phyloP scores from a whole-genome alignment of 2,329 filamentous ascomycete species.

The Biscogniauxia mediterranea region DNA sequence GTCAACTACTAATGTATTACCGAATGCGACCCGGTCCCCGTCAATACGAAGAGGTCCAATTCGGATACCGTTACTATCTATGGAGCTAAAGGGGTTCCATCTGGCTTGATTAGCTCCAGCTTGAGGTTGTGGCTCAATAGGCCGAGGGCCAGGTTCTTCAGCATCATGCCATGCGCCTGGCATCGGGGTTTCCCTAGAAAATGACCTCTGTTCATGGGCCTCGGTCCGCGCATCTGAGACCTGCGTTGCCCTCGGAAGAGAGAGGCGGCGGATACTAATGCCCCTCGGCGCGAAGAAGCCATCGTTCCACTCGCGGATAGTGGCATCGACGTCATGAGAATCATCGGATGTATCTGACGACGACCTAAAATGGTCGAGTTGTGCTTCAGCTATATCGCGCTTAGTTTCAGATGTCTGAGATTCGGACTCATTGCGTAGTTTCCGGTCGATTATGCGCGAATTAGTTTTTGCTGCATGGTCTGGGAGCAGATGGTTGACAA shows the following conservation, averaged over 20 bases:
- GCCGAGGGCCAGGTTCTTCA: slow-evolving; percentile 7
- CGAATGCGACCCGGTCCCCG: slow-evolving; percentile 43
- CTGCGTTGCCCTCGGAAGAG: slow-evolving; percentile 14
- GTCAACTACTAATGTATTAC: slow-evolving; percentile 43
- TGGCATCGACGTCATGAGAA: slow-evolving; percentile 36
- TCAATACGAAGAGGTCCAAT: slow-evolving; percentile 43
- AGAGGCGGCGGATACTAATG: slow-evolving; percentile 40
- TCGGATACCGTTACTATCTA: slow-evolving; percentile 28
- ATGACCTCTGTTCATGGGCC: not conserved
- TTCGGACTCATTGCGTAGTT: slow-evolving; percentile 43
- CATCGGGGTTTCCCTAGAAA: slow-evolving; percentile 20
- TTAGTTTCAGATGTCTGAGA: slow-evolving; percentile 24
- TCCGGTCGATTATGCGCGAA: slow-evolving; percentile 48
- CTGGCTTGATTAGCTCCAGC: slow-evolving; percentile 11
- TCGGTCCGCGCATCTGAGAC: slow-evolving; percentile 34
- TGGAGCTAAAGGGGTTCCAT: slow-evolving; percentile 23
- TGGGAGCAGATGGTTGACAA: slow-evolving; percentile 56
- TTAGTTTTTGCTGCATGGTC: slow-evolving; percentile 44
- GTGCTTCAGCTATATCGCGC: slow-evolving; percentile 40
- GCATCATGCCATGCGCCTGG: slow-evolving; percentile 32
- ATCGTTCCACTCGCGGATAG: slow-evolving; percentile 55
- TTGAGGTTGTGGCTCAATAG: slow-evolving; percentile 12
- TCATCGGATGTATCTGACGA: slow-evolving; percentile 26
- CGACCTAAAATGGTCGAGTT: slow-evolving; percentile 38
- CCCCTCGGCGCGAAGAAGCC: slow-evolving; percentile 54